These are phyloP conservation scores for Hyphopichia homilentoma DNA, from an alignment of 805 yeast species.

Conservation along the genomic window DNA sequence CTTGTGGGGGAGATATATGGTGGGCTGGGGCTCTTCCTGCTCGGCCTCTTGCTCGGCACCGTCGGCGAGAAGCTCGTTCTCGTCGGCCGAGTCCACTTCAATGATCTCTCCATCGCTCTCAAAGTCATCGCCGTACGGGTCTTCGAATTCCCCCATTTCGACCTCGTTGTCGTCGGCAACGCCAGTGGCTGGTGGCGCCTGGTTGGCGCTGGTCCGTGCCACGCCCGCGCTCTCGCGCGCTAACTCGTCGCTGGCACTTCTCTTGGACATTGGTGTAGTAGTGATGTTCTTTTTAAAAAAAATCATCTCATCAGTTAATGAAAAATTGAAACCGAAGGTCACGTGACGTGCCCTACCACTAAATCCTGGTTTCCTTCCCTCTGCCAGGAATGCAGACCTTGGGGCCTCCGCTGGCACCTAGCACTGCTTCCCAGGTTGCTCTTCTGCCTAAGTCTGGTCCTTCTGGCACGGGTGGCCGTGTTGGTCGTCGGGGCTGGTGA, in stretches of 20 bases:
- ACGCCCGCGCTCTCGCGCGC: conserved; percentile 22
- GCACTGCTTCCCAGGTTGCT: too few species aligned
- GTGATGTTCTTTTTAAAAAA: too few species aligned
- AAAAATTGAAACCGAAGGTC: too few species aligned
- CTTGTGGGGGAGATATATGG: conserved; percentile 81
- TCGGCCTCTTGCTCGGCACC: conserved; percentile 29
- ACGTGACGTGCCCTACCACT: too few species aligned
- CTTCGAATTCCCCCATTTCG: conserved; percentile 84
- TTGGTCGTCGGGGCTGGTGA: too few species aligned
- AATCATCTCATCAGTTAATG: too few species aligned
- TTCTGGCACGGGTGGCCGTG: too few species aligned
- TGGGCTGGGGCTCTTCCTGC: conserved; percentile 33
- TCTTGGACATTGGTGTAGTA: conserved; percentile 43
- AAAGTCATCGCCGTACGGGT: conserved; percentile 84
- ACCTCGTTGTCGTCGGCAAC: conserved; percentile 39
- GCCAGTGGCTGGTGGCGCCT: conserved; percentile 10
- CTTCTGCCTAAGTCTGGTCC: too few species aligned
- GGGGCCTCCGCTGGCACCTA: too few species aligned
- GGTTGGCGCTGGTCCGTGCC: conserved; percentile 24
- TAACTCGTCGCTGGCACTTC: conserved; percentile 40
- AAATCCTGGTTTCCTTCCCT: too few species aligned
- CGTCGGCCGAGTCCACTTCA: conserved; percentile 59
- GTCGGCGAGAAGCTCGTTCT: conserved; percentile 26
- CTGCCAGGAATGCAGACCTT: too few species aligned
- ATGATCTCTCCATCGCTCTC: conserved; percentile 90